Evolutionary conservation across 345 rosid species (phyloP).

Genomic region (Litchi chinensis): DNA sequence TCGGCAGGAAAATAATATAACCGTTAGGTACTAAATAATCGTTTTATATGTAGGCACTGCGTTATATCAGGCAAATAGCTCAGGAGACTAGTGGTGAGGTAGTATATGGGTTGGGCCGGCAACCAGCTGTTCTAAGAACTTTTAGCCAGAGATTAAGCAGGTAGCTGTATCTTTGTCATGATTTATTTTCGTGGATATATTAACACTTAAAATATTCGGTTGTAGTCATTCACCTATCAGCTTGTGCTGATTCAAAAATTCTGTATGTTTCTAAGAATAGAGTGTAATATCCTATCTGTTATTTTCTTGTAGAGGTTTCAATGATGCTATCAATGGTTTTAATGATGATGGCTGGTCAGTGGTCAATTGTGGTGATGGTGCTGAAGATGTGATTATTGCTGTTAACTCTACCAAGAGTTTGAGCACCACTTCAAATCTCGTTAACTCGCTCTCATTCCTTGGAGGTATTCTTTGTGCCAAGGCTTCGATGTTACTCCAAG

Average conservation of each 20-base stretch:
- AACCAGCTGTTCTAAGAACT: slow-evolving; percentile 91
- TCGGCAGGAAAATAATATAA: background rate
- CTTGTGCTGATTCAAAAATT: background rate
- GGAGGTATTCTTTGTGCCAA: slow-evolving; percentile 99
- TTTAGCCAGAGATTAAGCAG: slow-evolving; percentile 97
- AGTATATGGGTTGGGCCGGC: slow-evolving; percentile 93
- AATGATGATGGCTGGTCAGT: slow-evolving; percentile 96
- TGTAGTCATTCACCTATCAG: background rate
- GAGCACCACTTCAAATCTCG: slow-evolving; percentile 41
- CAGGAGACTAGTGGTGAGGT: slow-evolving; percentile 97
- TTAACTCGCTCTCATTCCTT: slow-evolving; percentile 61
- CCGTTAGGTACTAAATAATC: slow-evolving; percentile 14
- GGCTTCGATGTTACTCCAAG: slow-evolving; percentile 99
- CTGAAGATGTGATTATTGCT: slow-evolving; percentile 88
- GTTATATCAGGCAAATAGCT: slow-evolving; percentile 84
- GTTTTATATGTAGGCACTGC: slow-evolving; percentile 63
- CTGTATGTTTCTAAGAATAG: background rate
- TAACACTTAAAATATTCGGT: background rate
- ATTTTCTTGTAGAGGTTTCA: slow-evolving; percentile 67
- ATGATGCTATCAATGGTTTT: slow-evolving; percentile 93
- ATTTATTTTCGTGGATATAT: background rate
- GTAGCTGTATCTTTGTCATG: slow-evolving; percentile 34
- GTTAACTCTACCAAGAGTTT: slow-evolving; percentile 76
- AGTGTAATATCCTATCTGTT: background rate
- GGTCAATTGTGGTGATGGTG: slow-evolving; percentile 81